Evolutionary conservation across 371 early-diverging fungal species (phyloP).

Genomic region (Spiromyces aspiralis): DNA sequence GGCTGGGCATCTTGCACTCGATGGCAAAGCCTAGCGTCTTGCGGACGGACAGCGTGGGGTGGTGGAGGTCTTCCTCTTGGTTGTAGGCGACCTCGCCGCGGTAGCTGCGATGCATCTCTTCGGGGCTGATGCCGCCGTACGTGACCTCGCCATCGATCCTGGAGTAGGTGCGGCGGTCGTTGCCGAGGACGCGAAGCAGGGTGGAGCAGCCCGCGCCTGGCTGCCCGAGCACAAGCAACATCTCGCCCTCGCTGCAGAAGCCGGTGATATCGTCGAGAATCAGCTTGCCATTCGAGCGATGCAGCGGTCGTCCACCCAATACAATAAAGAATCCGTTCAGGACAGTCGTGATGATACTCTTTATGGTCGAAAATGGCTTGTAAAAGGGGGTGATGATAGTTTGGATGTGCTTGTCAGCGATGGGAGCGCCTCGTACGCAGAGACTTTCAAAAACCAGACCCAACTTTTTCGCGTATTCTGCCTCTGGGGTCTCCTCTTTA

Average conservation of each 20-base stretch:
- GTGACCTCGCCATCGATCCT: constrained; percentile 31
- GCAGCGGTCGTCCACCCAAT: neutral
- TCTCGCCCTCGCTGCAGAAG: constrained; percentile 44
- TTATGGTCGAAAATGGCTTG: constrained; percentile 20
- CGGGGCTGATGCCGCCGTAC: constrained; percentile 40
- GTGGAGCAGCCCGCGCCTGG: constrained; percentile 57
- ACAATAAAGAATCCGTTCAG: neutral
- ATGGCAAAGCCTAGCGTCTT: constrained; percentile 48
- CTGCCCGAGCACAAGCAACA: constrained; percentile 50
- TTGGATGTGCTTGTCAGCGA: constrained; percentile 15
- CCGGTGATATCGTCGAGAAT: constrained; percentile 41
- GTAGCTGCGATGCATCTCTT: constrained; percentile 32
- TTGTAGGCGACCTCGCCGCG: constrained; percentile 43
- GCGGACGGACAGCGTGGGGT: constrained; percentile 44
- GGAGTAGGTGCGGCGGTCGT: constrained; percentile 39
- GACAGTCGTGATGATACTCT: constrained; percentile 9
- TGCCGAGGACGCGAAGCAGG: constrained; percentile 42
- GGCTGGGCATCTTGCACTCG: constrained; percentile 45
- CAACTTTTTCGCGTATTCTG: constrained; percentile 17
- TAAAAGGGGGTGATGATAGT: constrained; percentile 23
- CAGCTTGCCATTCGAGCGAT: constrained; percentile 16
- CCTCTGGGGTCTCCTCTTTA: constrained; percentile 10
- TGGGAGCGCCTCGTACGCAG: constrained; percentile 13
- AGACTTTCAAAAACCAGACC: constrained; percentile 16
- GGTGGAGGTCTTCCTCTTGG: constrained; percentile 53